These are phyloP conservation scores for Cordyceps javanica DNA, from an alignment of 2,329 filamentous ascomycete species.

Conservation along the genomic window DNA sequence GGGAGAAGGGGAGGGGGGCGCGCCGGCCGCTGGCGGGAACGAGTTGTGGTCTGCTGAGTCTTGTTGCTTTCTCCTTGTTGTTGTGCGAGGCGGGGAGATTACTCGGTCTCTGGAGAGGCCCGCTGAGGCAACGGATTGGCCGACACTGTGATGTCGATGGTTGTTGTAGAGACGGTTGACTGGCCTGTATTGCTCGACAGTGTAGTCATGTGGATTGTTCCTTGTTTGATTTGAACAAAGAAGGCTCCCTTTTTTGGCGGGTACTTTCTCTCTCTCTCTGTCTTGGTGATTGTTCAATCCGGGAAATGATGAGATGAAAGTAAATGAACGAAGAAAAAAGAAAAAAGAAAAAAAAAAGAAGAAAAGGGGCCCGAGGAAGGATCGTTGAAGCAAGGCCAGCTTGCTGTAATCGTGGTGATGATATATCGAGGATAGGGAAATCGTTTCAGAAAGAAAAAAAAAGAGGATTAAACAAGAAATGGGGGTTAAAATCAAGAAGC, in stretches of 20 bases:
- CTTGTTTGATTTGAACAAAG: constrained; percentile 4
- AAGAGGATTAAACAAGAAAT: constrained; percentile 26
- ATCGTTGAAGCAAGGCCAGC: constrained; percentile 49
- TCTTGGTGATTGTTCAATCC: constrained; percentile 19
- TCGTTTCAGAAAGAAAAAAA: no score
- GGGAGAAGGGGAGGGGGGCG: not conserved
- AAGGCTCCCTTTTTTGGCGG: not conserved
- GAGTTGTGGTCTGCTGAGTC: constrained; percentile 5
- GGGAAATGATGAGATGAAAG: constrained; percentile 27
- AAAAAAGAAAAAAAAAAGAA: constrained; percentile 36
- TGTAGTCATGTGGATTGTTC: constrained; percentile 5
- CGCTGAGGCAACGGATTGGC: constrained; percentile 4
- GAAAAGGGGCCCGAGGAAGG: constrained; percentile 34
- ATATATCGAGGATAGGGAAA: constrained; percentile 25
- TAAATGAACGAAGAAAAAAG: constrained; percentile 37
- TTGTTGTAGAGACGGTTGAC: constrained; percentile 1
- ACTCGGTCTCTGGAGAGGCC: constrained; percentile 1
- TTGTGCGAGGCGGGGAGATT: constrained; percentile 7
- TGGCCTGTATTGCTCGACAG: not conserved
- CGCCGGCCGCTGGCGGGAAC: not conserved
- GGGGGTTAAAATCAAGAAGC: constrained; percentile 20
- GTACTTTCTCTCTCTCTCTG: constrained; percentile 24
- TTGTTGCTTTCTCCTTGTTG: not conserved
- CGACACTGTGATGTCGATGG: not conserved
- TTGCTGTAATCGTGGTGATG: constrained; percentile 38